Base-by-base conservation (phyloP, 2,329 filamentous ascomycete genomes). In the Trichoderma simmonsii region DNA sequence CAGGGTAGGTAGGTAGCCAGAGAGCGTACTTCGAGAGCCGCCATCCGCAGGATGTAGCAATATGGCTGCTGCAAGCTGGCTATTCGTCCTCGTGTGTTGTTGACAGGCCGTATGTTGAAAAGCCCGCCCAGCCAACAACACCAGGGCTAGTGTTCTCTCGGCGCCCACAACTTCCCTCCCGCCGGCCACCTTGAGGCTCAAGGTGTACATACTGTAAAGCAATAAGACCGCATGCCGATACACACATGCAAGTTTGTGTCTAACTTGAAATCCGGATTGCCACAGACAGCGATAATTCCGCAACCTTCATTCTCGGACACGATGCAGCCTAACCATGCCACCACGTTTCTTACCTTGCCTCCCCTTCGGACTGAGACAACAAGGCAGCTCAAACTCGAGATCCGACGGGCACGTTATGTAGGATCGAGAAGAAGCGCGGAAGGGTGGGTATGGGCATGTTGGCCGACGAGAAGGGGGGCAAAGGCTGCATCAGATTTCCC, bases 351-450 rank as follows among this genome's bases (percentile, higher is more conserved):
- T 36, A 12, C 54, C 34, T 32, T 26, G 18, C 34, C 26, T 18
- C 54, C 32, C 51, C 32, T 48, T 57, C n/a, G 48, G 60, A 71
- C 59, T 72, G 66, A 72, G 61, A 72, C 60, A 60, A 64, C 48
- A 64, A 15, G 48, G n/a, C 70, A 43, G 34, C 34, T 51, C 28
- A 57, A 39, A 39, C 59, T 36, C 32, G 36, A 65, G 34, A 70
- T 72, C 59, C 71, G 71, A 72, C 71, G 71, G 71, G 36, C 60
- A 72, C 71, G 71, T 70, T 64, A 36, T 63, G 43, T 65, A 64
- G 59, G 71, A 72, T 70, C 24, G 59, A 48, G 30, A 61, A 68
- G 39, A 62, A 72, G 71, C 71, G 48, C 71, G 67, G 60, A 34
- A 62, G 60, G 43, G 71, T 57, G 66, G 48, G 60, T 48, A 43